Base-by-base conservation (phyloP, 306 rosid genomes). In the Spatholobus suberectus region DNA sequence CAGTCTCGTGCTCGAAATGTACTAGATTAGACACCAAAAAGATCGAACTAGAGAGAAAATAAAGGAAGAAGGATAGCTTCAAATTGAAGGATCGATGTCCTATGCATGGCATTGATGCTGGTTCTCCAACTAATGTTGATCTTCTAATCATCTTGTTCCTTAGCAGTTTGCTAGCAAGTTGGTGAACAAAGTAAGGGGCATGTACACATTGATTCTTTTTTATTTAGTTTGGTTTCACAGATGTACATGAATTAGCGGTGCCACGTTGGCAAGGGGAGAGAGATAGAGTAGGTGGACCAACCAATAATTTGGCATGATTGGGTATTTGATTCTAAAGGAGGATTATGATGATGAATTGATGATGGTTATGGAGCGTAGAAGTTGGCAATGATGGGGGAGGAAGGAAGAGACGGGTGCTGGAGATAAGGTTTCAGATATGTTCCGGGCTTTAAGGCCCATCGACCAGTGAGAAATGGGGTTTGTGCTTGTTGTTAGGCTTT, bases 361-460 rank as follows among this genome's bases (percentile, higher is more conserved):
- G 85, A 85, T 66, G 81, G 46, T 43, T 40, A 79, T 77, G 78
- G 82, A 55, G 85, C 86, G 75, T 77, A 76, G 70, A 85, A 77
- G 80, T 88, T 85, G 87, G 87, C 82, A 87, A 87, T 90, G 81
- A 88, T 83, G 77, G 82, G 76, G 81, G 43, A 32, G 59, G 15
- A 24, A 24, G 52, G 76, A 68, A 58, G 81, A 29, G 32, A 86
- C 3, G 13, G 55, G 67, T 82, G 91, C 74, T 93, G 87, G 89
- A 88, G 97, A 94, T 94, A 90, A 92, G 90, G 94, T 89, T 90
- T 90, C 86, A 85, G 87, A 86, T 87, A 83, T 86, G 87, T 90
- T 86, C 91, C 91, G 85, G 88, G 69, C 90, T 83, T 86, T 84
- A 85, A 73, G 93, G 90, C 87, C 63, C 87, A 65, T 89, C 86